Base-by-base conservation (phyloP, 805 yeast genomes). In the Priceomyces castillae region DNA sequence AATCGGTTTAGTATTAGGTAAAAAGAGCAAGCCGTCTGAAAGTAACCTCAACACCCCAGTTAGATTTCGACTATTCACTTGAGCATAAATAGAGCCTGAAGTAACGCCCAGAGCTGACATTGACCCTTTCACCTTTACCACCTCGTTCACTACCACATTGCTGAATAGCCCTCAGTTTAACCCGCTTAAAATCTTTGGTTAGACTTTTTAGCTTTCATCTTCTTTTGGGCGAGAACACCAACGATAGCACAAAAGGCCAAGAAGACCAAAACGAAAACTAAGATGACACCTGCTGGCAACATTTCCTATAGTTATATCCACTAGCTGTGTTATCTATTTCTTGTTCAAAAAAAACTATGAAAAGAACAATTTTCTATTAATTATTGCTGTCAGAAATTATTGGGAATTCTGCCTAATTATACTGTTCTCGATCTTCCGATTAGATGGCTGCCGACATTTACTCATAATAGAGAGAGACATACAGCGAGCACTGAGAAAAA, bases 221-320 rank as follows among this genome's bases (percentile, higher is more conserved):
- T 64, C 71, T 71, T 74, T 47, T 61, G 64, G 57, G 67, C 48
- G 52, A 60, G 56, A 47, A 71, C 59, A 57, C 63, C 65, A 49
- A 54, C 46, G 44, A 74, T 53, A 49, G 65, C 72, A 50, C 53
- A 44, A 46, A 57, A 51, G 47, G 74, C 77, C 62, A 76, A 76
- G 69, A 77, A 77, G 49, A 78, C 51, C 61, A 78, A 73, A 52
- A 66, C 69, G 69, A 82, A 81, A 53, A 82, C 88, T 64, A 82
- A 73, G 65, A 82, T 82, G 71, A 82, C 87, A 70, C 88, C 88
- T 51, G 82, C 74, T 66, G 88, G 86, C 61, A 82, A 73, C 84
- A 80, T 81, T 61, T 59, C 37, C 45, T 31, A 36, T 58, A 47
- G 51, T 43, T 79, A 41, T 41, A 30, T 31, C 30, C 20, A 36